A percentile compares a stretch with the other conserved stretches of the same genome.
These are phyloP conservation scores for Trichoderma cornu-damae DNA, from an alignment of 2,329 filamentous ascomycete genomes.

Conservation along the genomic window DNA sequence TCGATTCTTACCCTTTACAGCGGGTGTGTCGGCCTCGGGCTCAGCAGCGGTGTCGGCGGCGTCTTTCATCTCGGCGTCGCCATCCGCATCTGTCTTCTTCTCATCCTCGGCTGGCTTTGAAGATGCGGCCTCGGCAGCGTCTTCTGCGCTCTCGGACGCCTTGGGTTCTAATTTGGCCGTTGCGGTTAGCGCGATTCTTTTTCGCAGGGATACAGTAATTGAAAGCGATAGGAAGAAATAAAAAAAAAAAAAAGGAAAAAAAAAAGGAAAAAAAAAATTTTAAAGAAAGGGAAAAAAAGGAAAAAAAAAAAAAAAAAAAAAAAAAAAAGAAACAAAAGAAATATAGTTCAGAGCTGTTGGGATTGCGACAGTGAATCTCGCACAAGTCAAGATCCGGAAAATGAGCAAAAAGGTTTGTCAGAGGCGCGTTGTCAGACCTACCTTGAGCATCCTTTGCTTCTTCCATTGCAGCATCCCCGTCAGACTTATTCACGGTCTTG, in stretches of 20 bases:
- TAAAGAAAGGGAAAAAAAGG: neutral
- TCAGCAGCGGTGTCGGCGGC: slow-evolving; percentile 30
- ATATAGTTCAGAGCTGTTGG: neutral
- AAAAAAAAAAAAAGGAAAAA: neutral
- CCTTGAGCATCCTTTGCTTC: slow-evolving; percentile 30
- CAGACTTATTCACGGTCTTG: slow-evolving; percentile 24
- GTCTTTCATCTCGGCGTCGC: slow-evolving; percentile 52
- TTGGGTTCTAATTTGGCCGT: slow-evolving; percentile 27
- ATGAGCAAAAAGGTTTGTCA: slow-evolving; percentile 14
- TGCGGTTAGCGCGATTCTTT: slow-evolving; percentile 27
- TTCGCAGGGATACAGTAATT: neutral
- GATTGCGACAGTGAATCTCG: neutral
- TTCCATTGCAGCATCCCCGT: slow-evolving; percentile 26
- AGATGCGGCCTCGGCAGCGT: slow-evolving; percentile 29
- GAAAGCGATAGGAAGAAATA: too few relatives aligned
- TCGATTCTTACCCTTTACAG: slow-evolving; percentile 44
- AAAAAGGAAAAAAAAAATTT: neutral
- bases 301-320: neutral
- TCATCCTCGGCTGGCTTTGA: slow-evolving; percentile 27
- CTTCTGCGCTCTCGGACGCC: slow-evolving; percentile 28
- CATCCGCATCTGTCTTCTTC: slow-evolving; percentile 27
- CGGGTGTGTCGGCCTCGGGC: slow-evolving; percentile 29
- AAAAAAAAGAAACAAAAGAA: neutral
- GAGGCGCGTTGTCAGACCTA: slow-evolving; percentile 25
- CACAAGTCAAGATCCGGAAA: neutral